A percentile compares a stretch with the other conserved stretches of the same genome.
These are phyloP conservation scores for Brassica incana DNA, from an alignment of 345 rosid genomes.

Conservation along the genomic window DNA sequence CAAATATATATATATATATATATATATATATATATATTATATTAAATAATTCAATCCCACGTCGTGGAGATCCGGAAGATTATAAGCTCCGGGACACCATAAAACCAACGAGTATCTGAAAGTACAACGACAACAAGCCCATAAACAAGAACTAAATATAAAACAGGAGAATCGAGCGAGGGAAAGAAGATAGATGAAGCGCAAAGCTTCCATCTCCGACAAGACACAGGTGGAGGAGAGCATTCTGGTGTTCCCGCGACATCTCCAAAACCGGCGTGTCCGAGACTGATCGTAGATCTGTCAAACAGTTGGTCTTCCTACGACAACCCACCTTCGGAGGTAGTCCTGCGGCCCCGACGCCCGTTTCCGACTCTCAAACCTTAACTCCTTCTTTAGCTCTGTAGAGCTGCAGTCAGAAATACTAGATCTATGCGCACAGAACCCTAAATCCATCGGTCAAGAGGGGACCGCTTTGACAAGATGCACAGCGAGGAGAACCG, in stretches of 20 bases:
- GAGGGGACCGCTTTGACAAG: neutral
- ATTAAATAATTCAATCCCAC: too few species aligned
- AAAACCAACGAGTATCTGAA: neutral
- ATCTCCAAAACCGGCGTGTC: neutral
- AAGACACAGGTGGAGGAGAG: neutral
- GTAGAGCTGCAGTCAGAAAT: neutral
- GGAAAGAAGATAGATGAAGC: neutral
- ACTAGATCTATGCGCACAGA: neutral
- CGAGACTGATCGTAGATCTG: neutral
- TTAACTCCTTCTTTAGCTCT: neutral
- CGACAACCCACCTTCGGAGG: neutral
- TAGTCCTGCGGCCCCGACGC: neutral
- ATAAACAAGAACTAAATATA: neutral
- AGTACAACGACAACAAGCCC: neutral
- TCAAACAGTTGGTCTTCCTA: neutral
- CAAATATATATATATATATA: too few species aligned
- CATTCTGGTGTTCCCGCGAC: neutral
- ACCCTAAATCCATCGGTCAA: too few species aligned
- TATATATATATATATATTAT: too few species aligned
- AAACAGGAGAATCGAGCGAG: neutral
- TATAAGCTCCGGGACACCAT: neutral
- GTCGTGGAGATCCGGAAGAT: neutral
- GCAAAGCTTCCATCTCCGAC: neutral
- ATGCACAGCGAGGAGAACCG: neutral
- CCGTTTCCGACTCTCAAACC: neutral